phyloP scores from a whole-genome alignment of 306 rosid species.

The Prunus fruticosa region DNA sequence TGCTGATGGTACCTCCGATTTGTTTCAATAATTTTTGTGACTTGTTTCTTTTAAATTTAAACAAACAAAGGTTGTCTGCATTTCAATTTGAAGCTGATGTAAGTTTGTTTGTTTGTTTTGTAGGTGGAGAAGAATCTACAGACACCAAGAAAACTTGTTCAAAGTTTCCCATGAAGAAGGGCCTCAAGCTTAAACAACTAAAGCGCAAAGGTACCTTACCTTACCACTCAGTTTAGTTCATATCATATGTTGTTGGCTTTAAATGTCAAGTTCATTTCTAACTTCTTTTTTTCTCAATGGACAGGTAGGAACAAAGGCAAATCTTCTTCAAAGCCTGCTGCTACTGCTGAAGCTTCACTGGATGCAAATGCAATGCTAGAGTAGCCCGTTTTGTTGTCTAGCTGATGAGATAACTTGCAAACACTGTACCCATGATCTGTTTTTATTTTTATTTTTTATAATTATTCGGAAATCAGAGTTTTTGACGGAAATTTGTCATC shows the following conservation, averaged over 20 bases:
- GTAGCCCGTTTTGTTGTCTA: constrained; percentile 8
- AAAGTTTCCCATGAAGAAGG: constrained; percentile 55
- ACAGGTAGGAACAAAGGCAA: constrained; percentile 63
- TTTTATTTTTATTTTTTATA: background rate
- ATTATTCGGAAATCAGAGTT: background rate
- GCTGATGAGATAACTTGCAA: background rate
- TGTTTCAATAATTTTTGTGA: background rate
- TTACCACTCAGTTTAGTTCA: too few species aligned
- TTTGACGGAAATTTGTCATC: background rate
- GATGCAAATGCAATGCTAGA: constrained; percentile 48
- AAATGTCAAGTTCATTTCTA: too few species aligned
- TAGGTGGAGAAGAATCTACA: constrained; percentile 28
- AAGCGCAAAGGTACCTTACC: constrained; percentile 44
- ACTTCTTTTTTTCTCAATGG: background rate
- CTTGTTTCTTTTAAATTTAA: background rate
- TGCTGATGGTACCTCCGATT: constrained; percentile 51
- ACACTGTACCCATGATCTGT: background rate
- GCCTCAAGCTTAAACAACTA: constrained; percentile 50
- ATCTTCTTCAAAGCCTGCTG: constrained; percentile 31
- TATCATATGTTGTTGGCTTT: background rate
- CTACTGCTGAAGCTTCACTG: constrained; percentile 23
- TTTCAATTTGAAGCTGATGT: background rate
- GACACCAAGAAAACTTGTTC: constrained; percentile 18
- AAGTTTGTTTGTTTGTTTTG: constrained; percentile 13
- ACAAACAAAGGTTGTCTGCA: background rate